Evolutionary conservation across 495 filamentous ascomycete species (phyloP), one percentile per base, ranked within the genome.

Genomic region (Diplogelasinospora grovesii): DNA sequence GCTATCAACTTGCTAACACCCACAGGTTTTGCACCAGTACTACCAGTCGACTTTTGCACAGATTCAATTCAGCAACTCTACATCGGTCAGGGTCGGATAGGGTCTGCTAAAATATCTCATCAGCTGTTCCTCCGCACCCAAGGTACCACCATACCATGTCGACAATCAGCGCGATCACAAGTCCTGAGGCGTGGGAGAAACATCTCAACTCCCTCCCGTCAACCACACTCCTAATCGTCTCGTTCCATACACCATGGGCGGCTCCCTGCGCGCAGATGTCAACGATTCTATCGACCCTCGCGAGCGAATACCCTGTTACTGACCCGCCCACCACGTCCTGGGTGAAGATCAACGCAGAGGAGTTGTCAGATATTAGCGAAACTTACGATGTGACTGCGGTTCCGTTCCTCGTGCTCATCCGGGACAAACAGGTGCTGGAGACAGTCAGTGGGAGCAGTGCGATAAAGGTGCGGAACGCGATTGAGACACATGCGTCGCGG

Each of bases 201-300:
- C 71, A 83, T 57, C 58, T 85, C 40, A 61, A 71, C 34, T 68
- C 79, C 14, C 72, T 89, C 11, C 76, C 85, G 0, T 50, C 79
- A 4, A 70, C 79, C 5, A 73, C 83, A 8, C 75, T 95, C 24
- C 65, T 85, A 34, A 77, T 95, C 50, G 75, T 95, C 52, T 95
- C 88, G 60, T 97, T 97, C 69, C 82, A 95, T 64, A 85, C 93
- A 0, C 83, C 88, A 52, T 97, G 93, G 92, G 92, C 93, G n/a
- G 86, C 85, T 21, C 92, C 89, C 9, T 97, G 92, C 70, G 74
- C 83, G 39, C 89, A 95, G 64, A 95, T 95, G 89, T 75, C 77
- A 48, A 80, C 77, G n/a, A 82, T 95, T 40, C 80, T 99, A 42
- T 66, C 73, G 52, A 81, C 86, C 22, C 82, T 99, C 42, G 89